Evolutionary conservation across 495 filamentous ascomycete species (phyloP), one percentile per base, ranked within the genome.

Genomic region (Annulohypoxylon nitens): DNA sequence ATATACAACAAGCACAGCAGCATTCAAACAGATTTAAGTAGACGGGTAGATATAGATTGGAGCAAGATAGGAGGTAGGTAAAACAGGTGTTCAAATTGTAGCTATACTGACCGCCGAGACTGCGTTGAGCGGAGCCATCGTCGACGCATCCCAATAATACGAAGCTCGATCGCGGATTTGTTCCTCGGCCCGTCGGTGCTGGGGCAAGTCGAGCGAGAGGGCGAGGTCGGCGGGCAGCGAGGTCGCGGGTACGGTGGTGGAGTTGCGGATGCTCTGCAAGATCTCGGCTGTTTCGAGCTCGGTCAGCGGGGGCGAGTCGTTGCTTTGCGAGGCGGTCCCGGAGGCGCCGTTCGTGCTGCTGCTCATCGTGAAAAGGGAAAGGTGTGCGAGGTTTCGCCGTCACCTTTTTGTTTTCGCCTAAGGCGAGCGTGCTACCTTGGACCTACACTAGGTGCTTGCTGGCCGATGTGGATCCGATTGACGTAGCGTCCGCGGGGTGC

Each of bases 41-140:
- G 59, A 48, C 61, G 45, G 25, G 54, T 51, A 51, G 51, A 30
- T 12, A 53, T 11, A 53, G 48, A 39, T 30, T 30, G 34, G 57
- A 54, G 37, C 67, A 12, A 47, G 43, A 8, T 74, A 61, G 39
- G 10, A n/a, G 39, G 39, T 43, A 43, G 39, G 14, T 14, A 43
- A 30, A 30, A 30, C 30, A 50, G 16, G 54, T 53, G 51, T 37
- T 48, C 55, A 65, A 50, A 59, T 67, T 55, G 7, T 55, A 68
- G 64, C 62, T 63, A 61, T 75, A 87, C 84, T 78, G 74, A 90
- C 89, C 76, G 82, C 81, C 64, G 89, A 88, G 16, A 84, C 80
- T 71, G 85, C 78, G 55, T 86, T 88, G 23, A 91, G 78, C 65
- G 86, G 82, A 33, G 87, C 83, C 88, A 90, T 90, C 51, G 78